These are phyloP conservation scores for Cynanchum wilfordii DNA, from an alignment of 257 asterid genomes.

Conservation along the genomic window DNA sequence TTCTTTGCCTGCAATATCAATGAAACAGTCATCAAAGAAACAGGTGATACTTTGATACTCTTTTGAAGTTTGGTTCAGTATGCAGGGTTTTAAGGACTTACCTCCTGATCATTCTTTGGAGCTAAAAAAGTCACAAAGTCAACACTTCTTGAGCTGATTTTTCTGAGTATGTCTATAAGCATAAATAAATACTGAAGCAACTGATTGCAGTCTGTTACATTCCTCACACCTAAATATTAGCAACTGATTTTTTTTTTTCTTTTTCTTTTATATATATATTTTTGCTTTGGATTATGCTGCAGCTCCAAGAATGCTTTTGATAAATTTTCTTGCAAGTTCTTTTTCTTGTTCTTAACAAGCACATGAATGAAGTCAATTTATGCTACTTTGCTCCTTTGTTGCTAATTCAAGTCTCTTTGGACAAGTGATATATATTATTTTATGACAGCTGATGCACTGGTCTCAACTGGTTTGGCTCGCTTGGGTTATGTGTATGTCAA, in stretches of 20 bases:
- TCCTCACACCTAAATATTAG: not conserved
- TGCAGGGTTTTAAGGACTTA: not conserved
- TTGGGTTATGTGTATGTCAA: slow-evolving; percentile 73
- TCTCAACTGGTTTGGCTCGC: slow-evolving; percentile 82
- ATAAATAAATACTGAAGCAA: not conserved
- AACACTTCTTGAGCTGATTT: not conserved
- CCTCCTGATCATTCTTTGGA: not conserved
- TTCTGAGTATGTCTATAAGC: not conserved
- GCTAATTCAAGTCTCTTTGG: not conserved
- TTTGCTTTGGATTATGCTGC: not conserved
- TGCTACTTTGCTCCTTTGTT: not conserved
- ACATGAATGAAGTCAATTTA: slow-evolving; percentile 2
- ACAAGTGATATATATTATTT: slow-evolving; percentile 11
- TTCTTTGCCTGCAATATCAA: slow-evolving; percentile 81
- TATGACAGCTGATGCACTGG: slow-evolving; percentile 79
- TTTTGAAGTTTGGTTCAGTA: slow-evolving; percentile 13
- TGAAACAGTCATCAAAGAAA: slow-evolving; percentile 82
- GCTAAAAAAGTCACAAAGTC: not conserved
- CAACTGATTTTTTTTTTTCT: too few species aligned
- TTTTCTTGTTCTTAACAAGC: too few species aligned
- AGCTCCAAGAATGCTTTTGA: not conserved
- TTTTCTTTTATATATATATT: too few species aligned
- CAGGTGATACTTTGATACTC: slow-evolving; percentile 46
- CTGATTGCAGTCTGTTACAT: not conserved
- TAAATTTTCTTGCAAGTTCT: not conserved